Evolutionary conservation across 352 stramenopile genomes (phyloP).

Genomic region (Phytopythium delawarense): DNA sequence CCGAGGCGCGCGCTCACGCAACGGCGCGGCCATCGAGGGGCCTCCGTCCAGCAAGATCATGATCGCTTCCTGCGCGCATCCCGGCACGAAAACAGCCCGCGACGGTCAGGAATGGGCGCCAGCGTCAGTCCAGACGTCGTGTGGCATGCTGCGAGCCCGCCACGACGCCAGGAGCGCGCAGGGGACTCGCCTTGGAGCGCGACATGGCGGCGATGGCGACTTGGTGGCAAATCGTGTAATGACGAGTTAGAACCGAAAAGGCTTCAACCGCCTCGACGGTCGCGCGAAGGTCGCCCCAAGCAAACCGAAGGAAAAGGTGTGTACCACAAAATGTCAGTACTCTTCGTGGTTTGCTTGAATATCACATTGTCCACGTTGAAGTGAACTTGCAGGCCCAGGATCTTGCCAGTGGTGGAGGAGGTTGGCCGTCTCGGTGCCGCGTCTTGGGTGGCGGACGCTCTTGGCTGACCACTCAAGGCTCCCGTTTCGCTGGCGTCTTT

Average conservation of each 20-base stretch:
- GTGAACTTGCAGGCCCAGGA: too few species aligned
- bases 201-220: conserved; percentile 15
- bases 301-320: neutral
- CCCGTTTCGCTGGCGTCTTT: too few species aligned
- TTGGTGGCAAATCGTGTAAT: conserved; percentile 7
- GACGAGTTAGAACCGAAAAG: conserved; percentile 4
- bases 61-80: conserved; percentile 41
- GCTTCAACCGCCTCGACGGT: neutral
- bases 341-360: too few species aligned
- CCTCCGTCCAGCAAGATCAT: conserved; percentile 69
- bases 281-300: conserved; percentile 1
- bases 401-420: too few species aligned
- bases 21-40: conserved; percentile 48
- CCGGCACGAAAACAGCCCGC: neutral
- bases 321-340: too few species aligned
- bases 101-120: neutral
- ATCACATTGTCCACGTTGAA: too few species aligned
- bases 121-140: neutral
- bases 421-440: too few species aligned
- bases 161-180: neutral
- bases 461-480: too few species aligned
- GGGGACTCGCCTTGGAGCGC: conserved; percentile 18
- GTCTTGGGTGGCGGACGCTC: too few species aligned
- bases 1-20: conserved; percentile 33
- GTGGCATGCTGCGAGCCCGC: neutral